These are phyloP conservation scores for Ceratobasidium theobromae DNA, from an alignment of 1,284 basidiomycete genomes.

Conservation along the genomic window DNA sequence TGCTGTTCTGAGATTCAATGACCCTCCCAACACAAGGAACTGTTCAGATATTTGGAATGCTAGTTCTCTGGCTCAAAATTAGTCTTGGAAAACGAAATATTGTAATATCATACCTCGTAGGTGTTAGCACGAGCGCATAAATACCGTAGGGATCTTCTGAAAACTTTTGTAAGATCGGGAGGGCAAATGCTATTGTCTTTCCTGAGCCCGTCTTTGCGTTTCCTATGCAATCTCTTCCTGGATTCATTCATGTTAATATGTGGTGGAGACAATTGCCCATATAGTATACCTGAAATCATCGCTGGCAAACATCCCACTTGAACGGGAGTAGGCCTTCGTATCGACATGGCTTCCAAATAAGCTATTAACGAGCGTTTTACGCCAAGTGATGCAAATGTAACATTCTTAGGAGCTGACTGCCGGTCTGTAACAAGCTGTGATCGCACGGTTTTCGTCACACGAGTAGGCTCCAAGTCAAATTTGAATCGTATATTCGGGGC, in stretches of 20 bases:
- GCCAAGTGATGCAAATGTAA: conserved; percentile 67
- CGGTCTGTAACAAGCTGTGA: background rate
- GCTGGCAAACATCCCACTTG: conserved; percentile 89
- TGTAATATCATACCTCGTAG: conserved; percentile 68
- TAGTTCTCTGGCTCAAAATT: conserved; percentile 65
- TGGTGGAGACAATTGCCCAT: background rate
- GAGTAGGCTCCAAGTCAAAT: conserved; percentile 4
- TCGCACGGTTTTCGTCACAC: background rate
- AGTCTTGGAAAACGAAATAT: background rate
- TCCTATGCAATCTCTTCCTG: conserved; percentile 91
- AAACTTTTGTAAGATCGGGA: conserved; percentile 92
- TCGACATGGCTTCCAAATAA: conserved; percentile 81
- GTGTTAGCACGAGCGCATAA: conserved; percentile 90
- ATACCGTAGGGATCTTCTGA: conserved; percentile 90
- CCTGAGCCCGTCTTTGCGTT: conserved; percentile 98
- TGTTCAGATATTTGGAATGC: conserved; percentile 98
- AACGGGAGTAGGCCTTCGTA: conserved; percentile 83
- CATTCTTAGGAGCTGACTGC: background rate
- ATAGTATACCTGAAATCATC: conserved; percentile 69
- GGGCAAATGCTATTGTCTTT: conserved; percentile 96
- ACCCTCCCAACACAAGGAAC: conserved; percentile 85
- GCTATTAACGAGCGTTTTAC: conserved; percentile 70
- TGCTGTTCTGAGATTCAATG: conserved; percentile 78
- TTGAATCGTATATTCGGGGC: background rate
- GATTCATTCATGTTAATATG: background rate